Percentiles rank a stretch among this genome's conserved stretches.
phyloP scores from a whole-genome alignment of 345 rosid species.

The Anacardium occidentale region DNA sequence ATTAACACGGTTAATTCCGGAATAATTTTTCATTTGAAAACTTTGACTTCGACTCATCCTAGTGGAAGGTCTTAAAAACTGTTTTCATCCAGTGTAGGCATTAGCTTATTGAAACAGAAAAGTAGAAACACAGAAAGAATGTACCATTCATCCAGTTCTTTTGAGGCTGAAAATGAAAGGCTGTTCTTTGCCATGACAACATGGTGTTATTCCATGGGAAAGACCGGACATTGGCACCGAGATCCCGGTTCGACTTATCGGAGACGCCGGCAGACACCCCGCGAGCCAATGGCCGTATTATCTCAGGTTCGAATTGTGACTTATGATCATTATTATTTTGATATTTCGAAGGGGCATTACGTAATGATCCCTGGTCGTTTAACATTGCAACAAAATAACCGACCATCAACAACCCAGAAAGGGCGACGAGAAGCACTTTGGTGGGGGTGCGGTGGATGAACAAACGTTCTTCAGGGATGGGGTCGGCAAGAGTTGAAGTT shows the following conservation, averaged over 20 bases:
- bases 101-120: too few relatives aligned
- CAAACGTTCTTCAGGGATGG: constrained; percentile 9
- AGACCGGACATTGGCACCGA: constrained; percentile 21
- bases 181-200: constrained; percentile 89
- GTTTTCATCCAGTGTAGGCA: too few relatives aligned
- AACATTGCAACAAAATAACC: constrained; percentile 33
- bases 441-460: constrained; percentile 23
- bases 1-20: neutral
- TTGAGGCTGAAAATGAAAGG: constrained; percentile 92
- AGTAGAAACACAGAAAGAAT: neutral
- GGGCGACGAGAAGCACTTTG: constrained; percentile 21
- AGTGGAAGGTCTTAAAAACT: too few relatives aligned
- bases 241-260: constrained; percentile 47
- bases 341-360: neutral
- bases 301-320: neutral
- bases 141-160: constrained; percentile 98
- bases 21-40: neutral
- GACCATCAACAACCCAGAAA: constrained; percentile 37
- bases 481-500: constrained; percentile 13
- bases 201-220: constrained; percentile 79
- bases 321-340: neutral
- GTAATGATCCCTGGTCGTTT: constrained; percentile 1
- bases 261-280: constrained; percentile 69
- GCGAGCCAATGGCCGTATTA: constrained; percentile 30
- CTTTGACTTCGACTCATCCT: neutral